phyloP scores from a whole-genome alignment of 2,329 filamentous ascomycete species.

The Penicillium sp. region DNA sequence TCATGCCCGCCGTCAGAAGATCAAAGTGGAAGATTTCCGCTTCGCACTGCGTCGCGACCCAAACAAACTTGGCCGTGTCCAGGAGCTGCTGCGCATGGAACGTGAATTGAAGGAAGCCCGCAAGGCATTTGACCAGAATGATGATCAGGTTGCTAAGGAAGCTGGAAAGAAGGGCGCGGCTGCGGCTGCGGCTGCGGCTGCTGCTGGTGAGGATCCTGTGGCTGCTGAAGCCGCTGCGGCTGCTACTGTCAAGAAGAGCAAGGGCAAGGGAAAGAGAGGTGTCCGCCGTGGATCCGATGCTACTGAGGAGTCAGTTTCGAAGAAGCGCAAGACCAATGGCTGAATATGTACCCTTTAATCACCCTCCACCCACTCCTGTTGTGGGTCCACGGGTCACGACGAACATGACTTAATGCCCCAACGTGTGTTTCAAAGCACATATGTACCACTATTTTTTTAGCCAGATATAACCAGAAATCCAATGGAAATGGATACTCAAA shows the following conservation, averaged over 20 bases:
- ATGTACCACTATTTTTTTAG: neutral
- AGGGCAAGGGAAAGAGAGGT: slow-evolving; percentile 38
- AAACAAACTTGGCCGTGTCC: slow-evolving; percentile 80
- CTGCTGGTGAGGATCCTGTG: slow-evolving; percentile 27
- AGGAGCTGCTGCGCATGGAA: slow-evolving; percentile 85
- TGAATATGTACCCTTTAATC: slow-evolving; percentile 4
- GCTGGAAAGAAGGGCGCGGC: slow-evolving; percentile 34
- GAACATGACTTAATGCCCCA: neutral
- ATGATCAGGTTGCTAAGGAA: slow-evolving; percentile 44
- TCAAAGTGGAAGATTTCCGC: slow-evolving; percentile 97
- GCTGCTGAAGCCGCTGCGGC: slow-evolving; percentile 25
- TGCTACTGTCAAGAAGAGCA: slow-evolving; percentile 31
- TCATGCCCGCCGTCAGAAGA: slow-evolving; percentile 86
- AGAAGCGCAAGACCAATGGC: slow-evolving; percentile 34
- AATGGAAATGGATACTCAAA: neutral
- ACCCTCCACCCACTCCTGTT: neutral
- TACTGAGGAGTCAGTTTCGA: slow-evolving; percentile 35
- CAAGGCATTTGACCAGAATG: slow-evolving; percentile 54
- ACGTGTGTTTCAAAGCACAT: neutral
- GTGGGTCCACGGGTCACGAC: neutral
- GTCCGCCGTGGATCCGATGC: slow-evolving; percentile 34
- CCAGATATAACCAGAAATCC: neutral
- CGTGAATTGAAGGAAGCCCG: slow-evolving; percentile 79
- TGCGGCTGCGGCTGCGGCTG: slow-evolving; percentile 25
- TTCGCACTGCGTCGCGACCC: slow-evolving; percentile 87